Evolutionary conservation across 371 early-diverging fungal species (phyloP).

Genomic region (Mortierella sp.): DNA sequence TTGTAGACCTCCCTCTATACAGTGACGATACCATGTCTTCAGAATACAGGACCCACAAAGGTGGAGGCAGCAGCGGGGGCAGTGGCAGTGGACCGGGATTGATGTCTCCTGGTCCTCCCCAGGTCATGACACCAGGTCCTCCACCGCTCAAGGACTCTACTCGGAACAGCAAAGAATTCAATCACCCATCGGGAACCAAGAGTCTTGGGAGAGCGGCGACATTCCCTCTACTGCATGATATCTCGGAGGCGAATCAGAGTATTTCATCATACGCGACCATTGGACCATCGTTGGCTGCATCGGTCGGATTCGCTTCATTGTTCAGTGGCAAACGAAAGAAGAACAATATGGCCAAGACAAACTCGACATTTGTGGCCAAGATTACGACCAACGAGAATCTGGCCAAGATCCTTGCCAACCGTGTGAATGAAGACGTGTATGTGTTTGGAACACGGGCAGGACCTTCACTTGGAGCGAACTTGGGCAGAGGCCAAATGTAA

Average conservation of each 20-base stretch:
- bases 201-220: slow-evolving; percentile 6
- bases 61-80: slow-evolving; percentile 1
- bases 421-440: slow-evolving; percentile 78
- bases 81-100: neutral
- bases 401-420: slow-evolving; percentile 76
- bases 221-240: neutral
- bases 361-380: slow-evolving; percentile 80
- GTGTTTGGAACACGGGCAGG: slow-evolving; percentile 86
- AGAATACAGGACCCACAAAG: slow-evolving; percentile 15
- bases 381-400: slow-evolving; percentile 85
- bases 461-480: slow-evolving; percentile 86
- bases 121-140: slow-evolving; percentile 29
- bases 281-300: slow-evolving; percentile 11
- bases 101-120: slow-evolving; percentile 34
- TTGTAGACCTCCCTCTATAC: slow-evolving; percentile 30
- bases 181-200: slow-evolving; percentile 12
- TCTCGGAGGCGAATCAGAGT: neutral
- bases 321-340: slow-evolving; percentile 56
- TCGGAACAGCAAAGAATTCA: neutral
- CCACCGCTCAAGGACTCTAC: slow-evolving; percentile 44
- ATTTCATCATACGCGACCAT: slow-evolving; percentile 9
- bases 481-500: slow-evolving; percentile 69
- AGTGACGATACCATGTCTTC: slow-evolving; percentile 32
- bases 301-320: slow-evolving; percentile 48
- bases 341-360: slow-evolving; percentile 68